Evolutionary conservation across 2,329 filamentous ascomycete genomes (phyloP).

Genomic region (Botrytis fragariae): DNA sequence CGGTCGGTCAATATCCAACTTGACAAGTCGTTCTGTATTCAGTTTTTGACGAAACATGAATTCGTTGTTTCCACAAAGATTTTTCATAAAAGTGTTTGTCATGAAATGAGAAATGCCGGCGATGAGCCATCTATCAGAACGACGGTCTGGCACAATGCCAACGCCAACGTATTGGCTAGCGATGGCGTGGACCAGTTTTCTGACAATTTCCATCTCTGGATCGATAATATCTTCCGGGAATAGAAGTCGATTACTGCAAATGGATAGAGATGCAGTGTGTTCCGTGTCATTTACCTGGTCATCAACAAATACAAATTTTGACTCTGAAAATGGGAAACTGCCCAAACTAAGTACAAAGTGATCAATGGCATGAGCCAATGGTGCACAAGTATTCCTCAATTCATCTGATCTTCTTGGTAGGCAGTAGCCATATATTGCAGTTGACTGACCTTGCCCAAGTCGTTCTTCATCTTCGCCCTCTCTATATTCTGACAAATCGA

Average conservation of each 20-base stretch:
- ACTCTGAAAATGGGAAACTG: slow-evolving; percentile 86
- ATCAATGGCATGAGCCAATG: slow-evolving; percentile 84
- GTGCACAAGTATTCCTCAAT: slow-evolving; percentile 81
- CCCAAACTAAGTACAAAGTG: slow-evolving; percentile 86
- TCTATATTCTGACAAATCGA: slow-evolving; percentile 84
- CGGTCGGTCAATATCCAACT: slow-evolving; percentile 77
- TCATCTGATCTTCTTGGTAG: slow-evolving; percentile 79
- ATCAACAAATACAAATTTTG: slow-evolving; percentile 92
- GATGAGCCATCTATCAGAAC: slow-evolving; percentile 82
- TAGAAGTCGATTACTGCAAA: slow-evolving; percentile 83
- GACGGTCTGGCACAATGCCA: slow-evolving; percentile 80
- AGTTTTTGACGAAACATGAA: slow-evolving; percentile 87
- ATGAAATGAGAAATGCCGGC: slow-evolving; percentile 92
- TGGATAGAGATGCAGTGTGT: slow-evolving; percentile 76
- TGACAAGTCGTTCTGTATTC: slow-evolving; percentile 76
- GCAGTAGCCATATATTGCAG: slow-evolving; percentile 89
- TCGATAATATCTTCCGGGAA: slow-evolving; percentile 85
- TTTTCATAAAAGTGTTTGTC: slow-evolving; percentile 88
- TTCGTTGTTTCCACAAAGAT: slow-evolving; percentile 90
- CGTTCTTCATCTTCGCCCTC: slow-evolving; percentile 90
- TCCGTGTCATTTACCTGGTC: slow-evolving; percentile 75
- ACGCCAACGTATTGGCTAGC: slow-evolving; percentile 94
- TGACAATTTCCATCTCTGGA: slow-evolving; percentile 75
- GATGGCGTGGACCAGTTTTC: slow-evolving; percentile 76
- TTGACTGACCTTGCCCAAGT: slow-evolving; percentile 73